Conservation (phyloP, 257 asterid species). For the Lithospermum erythrorhizon region DNA sequence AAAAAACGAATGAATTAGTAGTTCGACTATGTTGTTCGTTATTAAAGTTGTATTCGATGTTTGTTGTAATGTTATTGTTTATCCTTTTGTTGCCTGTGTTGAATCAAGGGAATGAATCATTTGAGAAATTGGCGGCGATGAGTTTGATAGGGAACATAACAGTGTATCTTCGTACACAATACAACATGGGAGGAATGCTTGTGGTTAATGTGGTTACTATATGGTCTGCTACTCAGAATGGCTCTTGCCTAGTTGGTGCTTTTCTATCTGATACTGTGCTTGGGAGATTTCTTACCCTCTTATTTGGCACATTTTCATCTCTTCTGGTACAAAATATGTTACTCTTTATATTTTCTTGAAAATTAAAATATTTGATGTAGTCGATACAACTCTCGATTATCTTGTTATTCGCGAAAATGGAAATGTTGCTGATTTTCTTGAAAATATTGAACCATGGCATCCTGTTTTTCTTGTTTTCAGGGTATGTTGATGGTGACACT, state of each 20-base stretch:
- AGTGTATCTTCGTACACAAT: constrained; percentile 43
- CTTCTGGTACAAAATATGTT: constrained; percentile 30
- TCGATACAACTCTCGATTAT: too few relatives aligned
- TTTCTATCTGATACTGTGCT: constrained; percentile 46
- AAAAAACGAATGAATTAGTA: too few relatives aligned
- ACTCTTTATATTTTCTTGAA: background rate
- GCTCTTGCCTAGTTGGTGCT: constrained; percentile 58
- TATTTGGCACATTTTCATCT: constrained; percentile 44
- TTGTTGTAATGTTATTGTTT: background rate
- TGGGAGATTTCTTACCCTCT: constrained; percentile 65
- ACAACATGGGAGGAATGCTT: constrained; percentile 49
- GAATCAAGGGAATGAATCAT: constrained; percentile 58
- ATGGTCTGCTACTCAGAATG: constrained; percentile 55
- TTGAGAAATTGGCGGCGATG: constrained; percentile 81
- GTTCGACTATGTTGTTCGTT: too few relatives aligned
- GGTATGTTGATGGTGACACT: constrained; percentile 53
- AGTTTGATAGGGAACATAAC: constrained; percentile 59
- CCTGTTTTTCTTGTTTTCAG: constrained; percentile 14
- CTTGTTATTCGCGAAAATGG: too few relatives aligned
- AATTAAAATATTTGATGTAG: too few relatives aligned
- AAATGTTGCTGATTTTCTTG: too few relatives aligned
- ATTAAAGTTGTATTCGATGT: too few relatives aligned
- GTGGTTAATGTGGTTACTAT: constrained; percentile 56
- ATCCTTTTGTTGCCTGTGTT: background rate
- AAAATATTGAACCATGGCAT: too few relatives aligned